Base-by-base conservation (phyloP, 768 basidiomycete genomes). In the Hysterangium stoloniferum region DNA sequence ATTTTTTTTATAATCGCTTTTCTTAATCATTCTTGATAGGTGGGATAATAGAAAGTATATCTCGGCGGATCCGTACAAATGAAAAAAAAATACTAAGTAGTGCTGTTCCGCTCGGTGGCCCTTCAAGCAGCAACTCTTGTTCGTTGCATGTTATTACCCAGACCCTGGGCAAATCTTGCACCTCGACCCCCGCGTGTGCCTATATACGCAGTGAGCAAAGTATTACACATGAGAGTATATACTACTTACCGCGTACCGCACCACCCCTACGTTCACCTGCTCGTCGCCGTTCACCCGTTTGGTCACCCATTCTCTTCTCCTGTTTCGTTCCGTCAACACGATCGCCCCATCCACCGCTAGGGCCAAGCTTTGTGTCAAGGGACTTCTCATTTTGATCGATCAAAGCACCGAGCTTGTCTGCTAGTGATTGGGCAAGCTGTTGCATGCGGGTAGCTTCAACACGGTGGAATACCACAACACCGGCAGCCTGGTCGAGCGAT, bases 331-430 rank as follows among this genome's bases (percentile, higher is more conserved):
- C 82, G 55, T 86, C 86, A 27, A 70, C 74, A 35, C 84, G 70
- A 37, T 87, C 86, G 36, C 71, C 71, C 84, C 84, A 86, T 6
- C 72, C 75, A 32, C 71, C 65, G 32, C 71, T 66, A 4, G 77
- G 77, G 45, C 91, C 90, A 58, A 93, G 78, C 64, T 92, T 94
- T 57, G 74, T 61, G 63, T 96, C 93, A 40, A 96, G 68, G 1
- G 78, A 71, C 71, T 94, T 95, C 67, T 97, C 93, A 60, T 91
- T 95, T 58, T 88, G 85, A 61, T 97, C 93, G 4, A 93, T 82
- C 78, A 97, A 74, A 17, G 76, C 73, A 22, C 76, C 81, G 17
- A 94, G 77, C 67, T 90, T 89, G 59, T 98, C 94, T 5, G 95
- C 86, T 36, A 99, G 76, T 34, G 80, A 78, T 60, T 86, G 86